Evolutionary conservation across 1,284 basidiomycete genomes (phyloP).

Genomic region (Cryptococcus sp.): DNA sequence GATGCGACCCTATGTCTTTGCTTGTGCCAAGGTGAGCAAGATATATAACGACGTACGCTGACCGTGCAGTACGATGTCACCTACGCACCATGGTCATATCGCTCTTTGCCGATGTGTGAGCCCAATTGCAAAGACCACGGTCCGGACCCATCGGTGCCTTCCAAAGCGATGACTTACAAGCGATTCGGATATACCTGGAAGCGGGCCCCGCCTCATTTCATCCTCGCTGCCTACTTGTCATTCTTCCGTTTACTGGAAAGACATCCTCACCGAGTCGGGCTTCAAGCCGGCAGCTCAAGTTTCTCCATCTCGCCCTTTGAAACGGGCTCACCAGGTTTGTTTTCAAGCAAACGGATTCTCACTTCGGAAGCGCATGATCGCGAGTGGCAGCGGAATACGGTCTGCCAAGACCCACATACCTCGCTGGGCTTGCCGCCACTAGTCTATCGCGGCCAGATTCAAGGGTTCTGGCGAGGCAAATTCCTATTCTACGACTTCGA

Average conservation of each 20-base stretch:
- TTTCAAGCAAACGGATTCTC: conserved; percentile 36
- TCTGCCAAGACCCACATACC: conserved; percentile 54
- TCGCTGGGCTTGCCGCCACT: conserved; percentile 54
- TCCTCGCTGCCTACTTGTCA: conserved; percentile 36
- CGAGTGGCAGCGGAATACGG: conserved; percentile 53
- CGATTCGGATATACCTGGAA: conserved; percentile 48
- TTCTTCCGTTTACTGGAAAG: conserved; percentile 45
- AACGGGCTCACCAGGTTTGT: conserved; percentile 24
- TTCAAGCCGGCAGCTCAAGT: conserved; percentile 28
- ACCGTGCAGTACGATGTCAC: conserved; percentile 53
- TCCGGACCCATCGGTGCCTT: conserved; percentile 21
- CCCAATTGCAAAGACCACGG: conserved; percentile 28
- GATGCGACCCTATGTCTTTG: conserved; percentile 59
- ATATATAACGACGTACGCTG: not conserved
- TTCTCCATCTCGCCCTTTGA: conserved; percentile 16
- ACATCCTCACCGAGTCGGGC: conserved; percentile 38
- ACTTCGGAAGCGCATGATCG: conserved; percentile 48
- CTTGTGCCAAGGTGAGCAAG: conserved; percentile 55
- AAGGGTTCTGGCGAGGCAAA: conserved; percentile 58
- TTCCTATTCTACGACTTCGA: conserved; percentile 60
- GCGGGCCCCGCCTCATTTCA: conserved; percentile 42
- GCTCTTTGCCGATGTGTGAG: conserved; percentile 45
- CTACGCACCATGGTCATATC: conserved; percentile 56
- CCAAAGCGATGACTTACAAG: conserved; percentile 39
- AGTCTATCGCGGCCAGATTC: conserved; percentile 51